These are phyloP conservation scores for Prunus salicina DNA, from an alignment of 306 rosid species.

Conservation along the genomic window DNA sequence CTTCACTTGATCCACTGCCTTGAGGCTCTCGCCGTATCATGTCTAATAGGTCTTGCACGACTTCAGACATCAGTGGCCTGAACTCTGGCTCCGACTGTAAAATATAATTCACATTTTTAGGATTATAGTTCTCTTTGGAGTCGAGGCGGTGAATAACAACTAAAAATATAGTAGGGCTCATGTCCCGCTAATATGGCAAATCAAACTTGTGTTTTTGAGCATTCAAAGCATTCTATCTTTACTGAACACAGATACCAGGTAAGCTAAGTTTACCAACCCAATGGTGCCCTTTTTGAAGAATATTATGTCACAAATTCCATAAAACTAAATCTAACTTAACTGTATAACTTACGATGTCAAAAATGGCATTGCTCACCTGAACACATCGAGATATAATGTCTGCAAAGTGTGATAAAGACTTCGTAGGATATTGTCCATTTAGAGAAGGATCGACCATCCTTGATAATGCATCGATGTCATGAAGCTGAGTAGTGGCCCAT, in stretches of 20 bases:
- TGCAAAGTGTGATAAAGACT: slow-evolving; percentile 85
- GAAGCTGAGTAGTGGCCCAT: slow-evolving; percentile 95
- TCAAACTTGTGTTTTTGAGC: neutral
- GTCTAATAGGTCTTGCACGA: slow-evolving; percentile 74
- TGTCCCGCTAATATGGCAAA: neutral
- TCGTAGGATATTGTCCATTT: slow-evolving; percentile 63
- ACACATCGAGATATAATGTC: slow-evolving; percentile 87
- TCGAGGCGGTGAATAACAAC: neutral
- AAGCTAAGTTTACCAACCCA: neutral
- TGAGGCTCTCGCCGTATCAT: slow-evolving; percentile 72
- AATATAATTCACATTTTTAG: slow-evolving; percentile 12
- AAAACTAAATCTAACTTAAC: neutral
- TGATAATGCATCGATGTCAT: slow-evolving; percentile 91
- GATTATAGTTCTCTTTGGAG: slow-evolving; percentile 4
- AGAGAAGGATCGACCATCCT: slow-evolving; percentile 95
- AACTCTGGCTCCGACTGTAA: slow-evolving; percentile 87
- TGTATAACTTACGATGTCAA: neutral
- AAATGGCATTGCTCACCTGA: slow-evolving; percentile 50
- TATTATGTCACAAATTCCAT: neutral
- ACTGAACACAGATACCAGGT: neutral
- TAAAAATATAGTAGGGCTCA: too few relatives aligned
- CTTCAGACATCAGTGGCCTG: slow-evolving; percentile 92
- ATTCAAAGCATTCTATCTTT: neutral
- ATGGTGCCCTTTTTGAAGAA: slow-evolving; percentile 1
- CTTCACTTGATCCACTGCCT: slow-evolving; percentile 57